Percentiles rank a stretch among this genome's conserved stretches.
phyloP scores from a whole-genome alignment of 306 rosid genomes.

The Dalbergia cochinchinensis region DNA sequence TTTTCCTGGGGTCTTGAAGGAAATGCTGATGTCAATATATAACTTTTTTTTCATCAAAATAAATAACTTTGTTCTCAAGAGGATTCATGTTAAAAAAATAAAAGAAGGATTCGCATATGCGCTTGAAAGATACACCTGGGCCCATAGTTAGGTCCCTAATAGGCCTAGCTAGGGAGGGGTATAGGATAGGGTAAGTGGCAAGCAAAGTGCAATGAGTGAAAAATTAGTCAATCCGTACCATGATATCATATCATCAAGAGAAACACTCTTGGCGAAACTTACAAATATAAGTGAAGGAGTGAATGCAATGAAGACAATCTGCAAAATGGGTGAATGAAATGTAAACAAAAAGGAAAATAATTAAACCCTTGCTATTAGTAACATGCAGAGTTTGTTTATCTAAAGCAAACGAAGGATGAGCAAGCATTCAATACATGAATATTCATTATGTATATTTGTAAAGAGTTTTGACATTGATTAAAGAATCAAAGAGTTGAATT shows the following conservation, averaged over 20 bases:
- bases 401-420: neutral
- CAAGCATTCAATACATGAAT: neutral
- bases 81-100: too few species aligned
- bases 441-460: neutral
- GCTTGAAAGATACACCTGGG: too few species aligned
- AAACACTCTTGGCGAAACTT: conserved; percentile 70
- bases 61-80: too few species aligned
- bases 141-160: too few species aligned
- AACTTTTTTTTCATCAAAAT: too few species aligned
- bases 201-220: neutral
- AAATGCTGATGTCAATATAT: too few species aligned
- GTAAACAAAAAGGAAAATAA: neutral
- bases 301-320: conserved; percentile 78
- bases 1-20: too few species aligned
- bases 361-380: neutral
- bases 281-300: conserved; percentile 82
- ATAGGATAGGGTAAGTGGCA: too few species aligned
- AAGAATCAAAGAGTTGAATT: too few species aligned
- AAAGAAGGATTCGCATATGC: too few species aligned
- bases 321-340: conserved; percentile 41
- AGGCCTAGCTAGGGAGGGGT: too few species aligned
- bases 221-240: neutral
- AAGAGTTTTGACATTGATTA: too few species aligned
- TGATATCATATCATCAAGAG: conserved; percentile 63
- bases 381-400: neutral